Evolutionary conservation across 352 stramenopile genomes (phyloP).

Genomic region (Pythium monospermum): DNA sequence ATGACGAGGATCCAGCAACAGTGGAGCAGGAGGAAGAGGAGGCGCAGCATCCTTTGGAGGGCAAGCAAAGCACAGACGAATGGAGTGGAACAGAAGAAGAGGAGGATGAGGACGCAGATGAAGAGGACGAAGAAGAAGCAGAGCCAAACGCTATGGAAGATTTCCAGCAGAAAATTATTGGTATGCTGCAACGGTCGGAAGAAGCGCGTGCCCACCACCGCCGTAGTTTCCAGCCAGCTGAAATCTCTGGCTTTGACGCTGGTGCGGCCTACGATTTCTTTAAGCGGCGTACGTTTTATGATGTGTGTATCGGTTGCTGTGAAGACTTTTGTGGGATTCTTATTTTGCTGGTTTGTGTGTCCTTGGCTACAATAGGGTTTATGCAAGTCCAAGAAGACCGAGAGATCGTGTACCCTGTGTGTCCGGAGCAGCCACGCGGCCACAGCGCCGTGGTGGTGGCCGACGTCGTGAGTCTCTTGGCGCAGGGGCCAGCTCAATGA

Average conservation of each 20-base stretch:
- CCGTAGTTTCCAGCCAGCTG: conserved; percentile 42
- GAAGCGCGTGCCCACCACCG: conserved; percentile 35
- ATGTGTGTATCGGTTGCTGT: background rate
- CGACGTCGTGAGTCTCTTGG: conserved; percentile 14
- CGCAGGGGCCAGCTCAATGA: background rate
- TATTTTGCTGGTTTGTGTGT: background rate
- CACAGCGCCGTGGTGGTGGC: conserved; percentile 8
- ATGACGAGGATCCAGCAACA: background rate
- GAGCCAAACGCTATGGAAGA: conserved; percentile 24
- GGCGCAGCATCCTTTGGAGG: background rate
- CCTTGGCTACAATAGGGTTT: conserved; percentile 15
- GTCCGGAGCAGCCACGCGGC: conserved; percentile 10
- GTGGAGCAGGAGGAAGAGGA: too few species aligned
- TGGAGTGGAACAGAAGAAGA: conserved; percentile 16
- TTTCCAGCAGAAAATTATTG: conserved; percentile 48
- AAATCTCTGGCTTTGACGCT: conserved; percentile 51
- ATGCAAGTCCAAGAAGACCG: conserved; percentile 19
- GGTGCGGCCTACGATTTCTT: conserved; percentile 57
- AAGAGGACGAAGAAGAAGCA: conserved; percentile 2
- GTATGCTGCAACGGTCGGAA: conserved; percentile 50
- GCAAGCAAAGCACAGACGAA: conserved; percentile 13
- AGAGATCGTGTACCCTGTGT: conserved; percentile 21
- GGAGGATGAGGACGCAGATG: conserved; percentile 10
- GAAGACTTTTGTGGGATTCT: background rate
- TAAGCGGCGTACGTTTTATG: conserved; percentile 50